Evolutionary conservation across 2,329 filamentous ascomycete species (phyloP).

Genomic region (Ustulina deusta): DNA sequence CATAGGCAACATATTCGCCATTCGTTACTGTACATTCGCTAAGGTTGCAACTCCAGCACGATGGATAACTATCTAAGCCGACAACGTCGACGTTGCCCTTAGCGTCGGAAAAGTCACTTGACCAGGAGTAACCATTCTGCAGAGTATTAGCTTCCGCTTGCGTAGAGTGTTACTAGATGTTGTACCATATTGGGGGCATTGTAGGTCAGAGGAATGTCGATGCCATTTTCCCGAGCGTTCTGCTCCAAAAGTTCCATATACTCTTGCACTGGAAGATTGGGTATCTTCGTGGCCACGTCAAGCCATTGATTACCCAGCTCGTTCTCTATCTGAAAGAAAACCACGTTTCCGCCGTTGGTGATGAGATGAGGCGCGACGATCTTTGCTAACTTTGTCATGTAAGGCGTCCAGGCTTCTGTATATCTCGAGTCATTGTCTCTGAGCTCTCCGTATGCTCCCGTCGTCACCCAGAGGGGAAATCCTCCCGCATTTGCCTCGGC

Average conservation of each 20-base stretch:
- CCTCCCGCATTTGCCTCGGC: constrained; percentile 73
- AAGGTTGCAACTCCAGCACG: constrained; percentile 73
- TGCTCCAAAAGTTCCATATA: constrained; percentile 71
- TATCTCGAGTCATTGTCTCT: constrained; percentile 65
- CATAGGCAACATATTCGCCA: constrained; percentile 68
- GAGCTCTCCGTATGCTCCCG: constrained; percentile 66
- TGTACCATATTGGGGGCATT: constrained; percentile 70
- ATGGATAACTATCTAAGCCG: constrained; percentile 65
- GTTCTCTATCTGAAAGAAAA: constrained; percentile 70
- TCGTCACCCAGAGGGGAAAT: constrained; percentile 72
- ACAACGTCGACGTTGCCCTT: constrained; percentile 67
- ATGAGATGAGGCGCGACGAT: constrained; percentile 65
- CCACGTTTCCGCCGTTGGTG: constrained; percentile 68
- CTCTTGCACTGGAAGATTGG: constrained; percentile 61
- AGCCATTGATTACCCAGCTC: constrained; percentile 62
- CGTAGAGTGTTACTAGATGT: too few relatives aligned
- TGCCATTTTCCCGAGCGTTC: constrained; percentile 65
- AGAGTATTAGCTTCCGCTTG: neutral
- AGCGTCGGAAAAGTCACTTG: constrained; percentile 67
- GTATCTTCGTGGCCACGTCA: constrained; percentile 56
- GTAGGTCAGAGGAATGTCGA: constrained; percentile 67
- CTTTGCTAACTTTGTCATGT: constrained; percentile 62
- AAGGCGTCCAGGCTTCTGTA: constrained; percentile 66
- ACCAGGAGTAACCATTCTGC: constrained; percentile 64
- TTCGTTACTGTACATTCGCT: constrained; percentile 71